phyloP scores from a whole-genome alignment of 768 basidiomycete genomes.

The Porphyrellus cyaneotinctus region DNA sequence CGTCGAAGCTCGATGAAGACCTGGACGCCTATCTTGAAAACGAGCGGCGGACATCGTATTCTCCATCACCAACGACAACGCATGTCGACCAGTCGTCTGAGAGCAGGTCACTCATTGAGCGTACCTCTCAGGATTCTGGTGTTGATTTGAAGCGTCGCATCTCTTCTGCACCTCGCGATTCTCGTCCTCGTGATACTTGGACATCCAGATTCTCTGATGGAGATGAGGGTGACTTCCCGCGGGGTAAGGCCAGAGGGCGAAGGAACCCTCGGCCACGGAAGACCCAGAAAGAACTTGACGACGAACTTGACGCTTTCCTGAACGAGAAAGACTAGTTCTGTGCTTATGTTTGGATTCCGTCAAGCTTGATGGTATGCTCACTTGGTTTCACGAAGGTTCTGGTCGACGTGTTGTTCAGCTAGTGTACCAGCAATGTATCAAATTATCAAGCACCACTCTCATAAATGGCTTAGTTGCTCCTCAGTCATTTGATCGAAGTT shows the following conservation, averaged over 20 bases:
- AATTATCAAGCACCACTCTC: conserved; percentile 14
- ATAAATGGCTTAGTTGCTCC: too few relatives aligned
- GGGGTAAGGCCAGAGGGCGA: conserved; percentile 34
- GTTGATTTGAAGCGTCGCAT: conserved; percentile 42
- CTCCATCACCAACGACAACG: conserved; percentile 61
- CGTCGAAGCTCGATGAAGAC: conserved; percentile 57
- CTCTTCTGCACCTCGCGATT: conserved; percentile 34
- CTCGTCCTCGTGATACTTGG: background rate
- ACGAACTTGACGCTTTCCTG: conserved; percentile 77
- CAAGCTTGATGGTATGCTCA: conserved; percentile 3
- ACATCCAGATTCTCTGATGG: conserved; percentile 18
- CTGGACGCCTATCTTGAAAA: conserved; percentile 65
- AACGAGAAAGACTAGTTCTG: conserved; percentile 42
- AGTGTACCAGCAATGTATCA: conserved; percentile 2
- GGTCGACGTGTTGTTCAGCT: background rate
- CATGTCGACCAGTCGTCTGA: conserved; percentile 59
- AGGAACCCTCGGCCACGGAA: conserved; percentile 44
- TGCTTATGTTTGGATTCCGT: conserved; percentile 4
- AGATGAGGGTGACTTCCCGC: conserved; percentile 26
- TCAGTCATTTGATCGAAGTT: too few relatives aligned
- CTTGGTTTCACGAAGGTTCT: background rate
- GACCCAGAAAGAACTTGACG: conserved; percentile 76
- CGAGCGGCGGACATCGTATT: conserved; percentile 31
- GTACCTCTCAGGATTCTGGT: conserved; percentile 49
- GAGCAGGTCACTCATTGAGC: conserved; percentile 51